phyloP scores from a whole-genome alignment of 2,329 filamentous ascomycete species.

The Nothomitra cinnamomea region DNA sequence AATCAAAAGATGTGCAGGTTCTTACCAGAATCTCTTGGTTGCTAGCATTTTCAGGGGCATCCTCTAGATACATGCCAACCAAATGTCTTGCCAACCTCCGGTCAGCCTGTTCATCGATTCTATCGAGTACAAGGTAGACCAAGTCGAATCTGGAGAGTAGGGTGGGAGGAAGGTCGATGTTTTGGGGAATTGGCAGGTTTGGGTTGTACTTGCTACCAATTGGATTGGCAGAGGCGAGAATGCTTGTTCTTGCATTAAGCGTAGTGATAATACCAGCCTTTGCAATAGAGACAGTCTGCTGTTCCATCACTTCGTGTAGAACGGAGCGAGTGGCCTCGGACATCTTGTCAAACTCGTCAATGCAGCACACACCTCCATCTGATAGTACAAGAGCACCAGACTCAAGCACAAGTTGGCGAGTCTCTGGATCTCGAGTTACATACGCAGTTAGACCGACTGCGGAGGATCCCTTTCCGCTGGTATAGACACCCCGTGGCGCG shows the following conservation, averaged over 20 bases:
- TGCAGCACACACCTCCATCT: conserved; percentile 61
- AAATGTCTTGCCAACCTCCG: conserved; percentile 81
- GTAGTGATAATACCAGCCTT: conserved; percentile 73
- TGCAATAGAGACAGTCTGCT: conserved; percentile 62
- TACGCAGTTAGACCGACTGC: conserved; percentile 66
- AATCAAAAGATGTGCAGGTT: conserved; percentile 5
- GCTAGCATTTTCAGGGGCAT: conserved; percentile 70
- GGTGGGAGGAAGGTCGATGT: conserved; percentile 92
- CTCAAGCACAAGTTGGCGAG: conserved; percentile 55
- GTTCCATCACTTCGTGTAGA: conserved; percentile 67
- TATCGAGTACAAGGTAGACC: conserved; percentile 90
- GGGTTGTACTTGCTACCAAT: conserved; percentile 97
- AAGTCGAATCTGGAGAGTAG: conserved; percentile 91
- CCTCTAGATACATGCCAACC: conserved; percentile 91
- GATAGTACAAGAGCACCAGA: conserved; percentile 58
- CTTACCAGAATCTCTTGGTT: conserved; percentile 65
- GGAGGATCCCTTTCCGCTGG: conserved; percentile 58
- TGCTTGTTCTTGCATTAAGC: conserved; percentile 85
- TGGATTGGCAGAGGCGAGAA: conserved; percentile 91
- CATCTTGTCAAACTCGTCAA: conserved; percentile 72
- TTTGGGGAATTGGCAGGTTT: conserved; percentile 87
- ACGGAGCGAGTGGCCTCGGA: conserved; percentile 57
- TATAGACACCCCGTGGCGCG: conserved; percentile 71
- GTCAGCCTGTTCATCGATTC: conserved; percentile 78
- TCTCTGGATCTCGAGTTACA: conserved; percentile 57